These are phyloP conservation scores for Athelia psychrophila DNA, from an alignment of 1,284 basidiomycete genomes.

Conservation along the genomic window DNA sequence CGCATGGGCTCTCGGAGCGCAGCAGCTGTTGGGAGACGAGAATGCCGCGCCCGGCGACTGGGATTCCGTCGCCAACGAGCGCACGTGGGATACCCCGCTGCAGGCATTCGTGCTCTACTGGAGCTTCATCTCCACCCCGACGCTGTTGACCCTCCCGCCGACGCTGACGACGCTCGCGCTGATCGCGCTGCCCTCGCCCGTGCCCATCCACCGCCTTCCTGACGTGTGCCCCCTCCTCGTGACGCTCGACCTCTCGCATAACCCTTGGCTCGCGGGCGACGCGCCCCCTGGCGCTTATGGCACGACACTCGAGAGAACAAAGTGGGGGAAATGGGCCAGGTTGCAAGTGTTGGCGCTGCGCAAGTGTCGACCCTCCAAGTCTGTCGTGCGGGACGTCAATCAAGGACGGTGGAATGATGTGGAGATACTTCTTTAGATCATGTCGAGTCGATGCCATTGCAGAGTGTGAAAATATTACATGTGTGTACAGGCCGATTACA, in stretches of 20 bases:
- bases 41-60: slow-evolving; percentile 21
- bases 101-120: slow-evolving; percentile 36
- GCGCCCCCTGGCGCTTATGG: slow-evolving; percentile 24
- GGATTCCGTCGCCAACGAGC: slow-evolving; percentile 28
- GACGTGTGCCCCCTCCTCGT: slow-evolving; percentile 59
- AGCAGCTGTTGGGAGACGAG: slow-evolving; percentile 1
- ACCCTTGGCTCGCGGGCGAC: slow-evolving; percentile 50
- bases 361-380: slow-evolving; percentile 41
- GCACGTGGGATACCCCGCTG: slow-evolving; percentile 25
- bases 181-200: slow-evolving; percentile 37
- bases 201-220: slow-evolving; percentile 55
- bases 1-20: not conserved
- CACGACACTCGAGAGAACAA: slow-evolving; percentile 44
- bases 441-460: not conserved
- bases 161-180: slow-evolving; percentile 58
- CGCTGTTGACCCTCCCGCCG: slow-evolving; percentile 49
- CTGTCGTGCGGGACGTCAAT: slow-evolving; percentile 45
- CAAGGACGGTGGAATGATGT: slow-evolving; percentile 63
- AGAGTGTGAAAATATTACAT: not conserved
- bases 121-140: slow-evolving; percentile 13
- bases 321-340: slow-evolving; percentile 52
- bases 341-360: slow-evolving; percentile 53
- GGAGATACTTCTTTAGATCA: slow-evolving; percentile 37
- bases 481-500: not conserved
- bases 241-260: slow-evolving; percentile 65